Evolutionary conservation across 768 basidiomycete genomes (phyloP).

Genomic region (Lactarius evosmus): DNA sequence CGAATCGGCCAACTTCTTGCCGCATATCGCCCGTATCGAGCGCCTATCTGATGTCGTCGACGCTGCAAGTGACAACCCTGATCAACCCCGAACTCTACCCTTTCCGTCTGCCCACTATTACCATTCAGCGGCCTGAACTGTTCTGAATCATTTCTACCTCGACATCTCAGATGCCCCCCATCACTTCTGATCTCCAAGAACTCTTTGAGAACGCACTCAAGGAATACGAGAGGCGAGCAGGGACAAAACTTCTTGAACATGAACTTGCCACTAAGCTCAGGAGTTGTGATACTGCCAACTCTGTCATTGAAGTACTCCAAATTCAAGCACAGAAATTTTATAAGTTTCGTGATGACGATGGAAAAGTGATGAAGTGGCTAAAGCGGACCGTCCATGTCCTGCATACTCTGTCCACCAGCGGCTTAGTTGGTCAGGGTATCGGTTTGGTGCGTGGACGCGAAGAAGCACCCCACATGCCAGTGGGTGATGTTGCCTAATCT

Average conservation of each 20-base stretch:
- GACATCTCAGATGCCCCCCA: too few species aligned
- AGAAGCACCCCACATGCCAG: too few species aligned
- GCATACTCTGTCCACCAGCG: neutral
- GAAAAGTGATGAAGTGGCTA: neutral
- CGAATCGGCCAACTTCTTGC: too few species aligned
- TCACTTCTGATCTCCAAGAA: neutral
- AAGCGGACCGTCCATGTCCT: neutral
- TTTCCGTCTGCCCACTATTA: too few species aligned
- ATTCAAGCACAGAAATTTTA: neutral
- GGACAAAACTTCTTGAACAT: slow-evolving; percentile 1
- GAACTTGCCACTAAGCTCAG: neutral
- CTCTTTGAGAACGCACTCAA: neutral
- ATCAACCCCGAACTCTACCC: too few species aligned
- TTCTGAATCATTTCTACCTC: too few species aligned
- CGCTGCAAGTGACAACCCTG: too few species aligned
- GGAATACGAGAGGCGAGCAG: neutral
- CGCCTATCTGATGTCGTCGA: too few species aligned
- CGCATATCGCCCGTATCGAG: too few species aligned
- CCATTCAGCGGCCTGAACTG: too few species aligned
- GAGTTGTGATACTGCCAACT: neutral
- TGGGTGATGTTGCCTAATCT: neutral
- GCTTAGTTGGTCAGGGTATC: neutral
- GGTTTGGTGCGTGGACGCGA: neutral
- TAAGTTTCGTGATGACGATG: neutral
- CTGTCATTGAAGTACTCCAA: neutral